phyloP scores from a whole-genome alignment of 1,139 yeast genomes.

The Hyphopichia burtonii region DNA sequence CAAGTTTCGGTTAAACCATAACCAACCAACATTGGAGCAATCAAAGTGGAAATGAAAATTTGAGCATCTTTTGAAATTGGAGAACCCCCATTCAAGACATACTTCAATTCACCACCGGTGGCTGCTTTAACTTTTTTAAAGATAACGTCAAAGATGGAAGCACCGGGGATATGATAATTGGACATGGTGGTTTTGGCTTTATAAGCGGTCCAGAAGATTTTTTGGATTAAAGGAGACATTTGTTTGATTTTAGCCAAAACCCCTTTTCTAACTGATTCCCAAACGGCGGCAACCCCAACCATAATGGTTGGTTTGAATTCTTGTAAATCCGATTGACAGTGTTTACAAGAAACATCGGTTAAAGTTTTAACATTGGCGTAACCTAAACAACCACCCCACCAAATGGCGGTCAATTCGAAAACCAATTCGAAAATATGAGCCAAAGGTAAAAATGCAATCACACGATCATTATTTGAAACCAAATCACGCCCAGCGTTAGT shows the following conservation, averaged over 20 bases:
- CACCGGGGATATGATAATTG: constrained; percentile 71
- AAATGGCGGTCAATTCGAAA: constrained; percentile 74
- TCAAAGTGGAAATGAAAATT: constrained; percentile 67
- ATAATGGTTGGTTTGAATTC: constrained; percentile 88
- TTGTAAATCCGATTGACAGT: constrained; percentile 84
- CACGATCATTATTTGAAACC: constrained; percentile 58
- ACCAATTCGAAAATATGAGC: constrained; percentile 95
- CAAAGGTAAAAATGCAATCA: constrained; percentile 87
- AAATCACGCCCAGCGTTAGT: constrained; percentile 56
- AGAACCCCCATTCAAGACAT: constrained; percentile 89
- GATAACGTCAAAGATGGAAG: constrained; percentile 58
- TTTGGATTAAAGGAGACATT: constrained; percentile 68
- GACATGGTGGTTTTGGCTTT: constrained; percentile 64
- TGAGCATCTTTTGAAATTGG: constrained; percentile 89
- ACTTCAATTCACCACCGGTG: constrained; percentile 85
- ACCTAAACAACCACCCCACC: constrained; percentile 91
- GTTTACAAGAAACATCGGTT: constrained; percentile 75
- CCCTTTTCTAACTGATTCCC: constrained; percentile 96
- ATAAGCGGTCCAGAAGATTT: constrained; percentile 87
- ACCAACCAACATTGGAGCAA: constrained; percentile 91
- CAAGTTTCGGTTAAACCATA: constrained; percentile 97
- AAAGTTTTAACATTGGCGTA: constrained; percentile 93
- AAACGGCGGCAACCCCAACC: constrained; percentile 99
- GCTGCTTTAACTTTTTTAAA: constrained; percentile 91
- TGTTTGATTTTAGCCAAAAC: constrained; percentile 71